Evolutionary conservation across 768 basidiomycete species (phyloP).

Genomic region (Kwoniella dendrophila): DNA sequence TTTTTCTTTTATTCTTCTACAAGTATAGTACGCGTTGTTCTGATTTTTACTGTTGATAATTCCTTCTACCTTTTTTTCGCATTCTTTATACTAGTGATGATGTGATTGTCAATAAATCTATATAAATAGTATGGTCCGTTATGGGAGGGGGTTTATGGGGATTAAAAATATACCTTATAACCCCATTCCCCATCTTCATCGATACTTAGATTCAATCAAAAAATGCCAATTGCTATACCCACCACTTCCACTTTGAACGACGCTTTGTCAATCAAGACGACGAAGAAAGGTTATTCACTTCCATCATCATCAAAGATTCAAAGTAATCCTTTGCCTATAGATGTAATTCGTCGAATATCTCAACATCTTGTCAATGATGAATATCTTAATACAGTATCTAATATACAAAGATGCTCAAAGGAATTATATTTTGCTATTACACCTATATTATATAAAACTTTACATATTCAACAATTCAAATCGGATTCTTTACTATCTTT

Average conservation of each 20-base stretch:
- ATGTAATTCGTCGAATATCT: constrained; percentile 22
- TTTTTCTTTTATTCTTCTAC: background rate
- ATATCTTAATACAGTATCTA: background rate
- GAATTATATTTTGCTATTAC: constrained; percentile 23
- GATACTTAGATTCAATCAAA: background rate
- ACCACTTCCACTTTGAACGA: background rate
- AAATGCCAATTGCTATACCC: constrained; percentile 16
- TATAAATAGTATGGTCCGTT: too few relatives aligned
- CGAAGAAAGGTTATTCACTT: background rate
- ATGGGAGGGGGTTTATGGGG: background rate
- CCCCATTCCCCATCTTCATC: background rate
- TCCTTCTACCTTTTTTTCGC: too few relatives aligned
- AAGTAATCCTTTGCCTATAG: constrained; percentile 12
- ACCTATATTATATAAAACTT: constrained; percentile 19
- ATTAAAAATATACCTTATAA: background rate
- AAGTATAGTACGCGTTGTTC: too few relatives aligned
- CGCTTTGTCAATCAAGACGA: background rate
- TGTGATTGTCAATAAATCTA: too few relatives aligned
- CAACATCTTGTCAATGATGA: constrained; percentile 11
- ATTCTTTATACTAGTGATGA: too few relatives aligned
- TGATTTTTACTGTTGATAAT: too few relatives aligned
- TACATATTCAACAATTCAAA: constrained; percentile 8
- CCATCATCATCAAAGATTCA: background rate
- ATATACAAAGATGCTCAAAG: constrained; percentile 21
- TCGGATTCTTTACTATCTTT: constrained; percentile 18